Conservation (phyloP, 352 stramenopile genomes). For the Pythium dissimile region DNA sequence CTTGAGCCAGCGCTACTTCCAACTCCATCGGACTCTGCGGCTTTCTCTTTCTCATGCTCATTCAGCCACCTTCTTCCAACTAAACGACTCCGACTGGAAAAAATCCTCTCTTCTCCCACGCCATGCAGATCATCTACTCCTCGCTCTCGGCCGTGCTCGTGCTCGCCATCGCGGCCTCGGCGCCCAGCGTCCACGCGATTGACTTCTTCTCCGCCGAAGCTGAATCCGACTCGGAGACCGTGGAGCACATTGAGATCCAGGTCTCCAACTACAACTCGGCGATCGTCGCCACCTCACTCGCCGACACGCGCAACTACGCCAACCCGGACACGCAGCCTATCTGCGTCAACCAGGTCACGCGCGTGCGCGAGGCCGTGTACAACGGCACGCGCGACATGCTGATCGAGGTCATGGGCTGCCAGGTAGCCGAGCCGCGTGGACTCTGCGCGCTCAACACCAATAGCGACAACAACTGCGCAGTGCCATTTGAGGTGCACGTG, state of each 20-base stretch:
- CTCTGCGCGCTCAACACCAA: not conserved
- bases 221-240: not conserved
- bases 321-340: slow-evolving; percentile 2
- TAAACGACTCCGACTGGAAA: no score
- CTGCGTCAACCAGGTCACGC: slow-evolving; percentile 4
- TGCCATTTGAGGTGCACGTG: slow-evolving; percentile 11
- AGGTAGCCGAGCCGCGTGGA: not conserved
- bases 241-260: not conserved
- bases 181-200: not conserved
- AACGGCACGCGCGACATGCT: slow-evolving; percentile 6
- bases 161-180: not conserved
- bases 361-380: slow-evolving; percentile 7
- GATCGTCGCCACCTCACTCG: not conserved
- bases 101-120: no score
- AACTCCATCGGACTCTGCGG: no score
- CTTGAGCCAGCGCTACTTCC: no score
- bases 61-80: no score
- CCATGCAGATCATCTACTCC: no score
- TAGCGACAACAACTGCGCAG: not conserved
- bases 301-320: slow-evolving; percentile 5
- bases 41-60: no score
- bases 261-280: slow-evolving; percentile 3
- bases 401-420: slow-evolving; percentile 14
- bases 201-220: not conserved
- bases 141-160: not conserved